Evolutionary conservation across 2,329 filamentous ascomycete species (phyloP).

Genomic region (Neocatenulostroma microsporum): DNA sequence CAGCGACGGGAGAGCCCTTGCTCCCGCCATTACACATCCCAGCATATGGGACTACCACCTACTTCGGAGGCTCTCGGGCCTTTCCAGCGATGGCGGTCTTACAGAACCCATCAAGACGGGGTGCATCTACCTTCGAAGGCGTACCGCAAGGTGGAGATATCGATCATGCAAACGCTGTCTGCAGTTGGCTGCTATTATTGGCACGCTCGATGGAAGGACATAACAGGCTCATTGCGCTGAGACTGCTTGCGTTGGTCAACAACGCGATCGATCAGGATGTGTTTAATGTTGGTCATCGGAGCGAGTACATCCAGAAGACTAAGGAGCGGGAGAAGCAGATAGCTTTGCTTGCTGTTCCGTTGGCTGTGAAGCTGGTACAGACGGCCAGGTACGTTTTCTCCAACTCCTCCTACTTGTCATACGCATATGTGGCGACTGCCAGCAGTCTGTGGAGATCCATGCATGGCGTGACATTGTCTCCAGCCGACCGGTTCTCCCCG

Average conservation of each 20-base stretch:
- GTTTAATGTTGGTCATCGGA: constrained; percentile 28
- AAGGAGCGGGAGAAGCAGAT: constrained; percentile 36
- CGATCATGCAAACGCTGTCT: constrained; percentile 40
- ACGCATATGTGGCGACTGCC: too few species aligned
- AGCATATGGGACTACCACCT: constrained; percentile 27
- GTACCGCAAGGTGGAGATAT: constrained; percentile 23
- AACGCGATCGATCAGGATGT: constrained; percentile 28
- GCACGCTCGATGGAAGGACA: constrained; percentile 35
- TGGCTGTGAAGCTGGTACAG: constrained; percentile 43
- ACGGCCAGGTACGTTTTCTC: too few species aligned
- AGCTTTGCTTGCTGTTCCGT: constrained; percentile 39
- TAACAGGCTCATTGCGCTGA: constrained; percentile 36
- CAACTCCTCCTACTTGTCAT: too few species aligned
- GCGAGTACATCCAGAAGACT: constrained; percentile 26
- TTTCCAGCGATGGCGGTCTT: constrained; percentile 38
- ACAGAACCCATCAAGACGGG: constrained; percentile 11
- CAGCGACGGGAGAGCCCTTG: constrained; percentile 16
- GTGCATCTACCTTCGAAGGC: constrained; percentile 8
- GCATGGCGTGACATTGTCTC: too few species aligned
- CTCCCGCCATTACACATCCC: constrained; percentile 35
- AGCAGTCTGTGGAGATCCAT: too few species aligned
- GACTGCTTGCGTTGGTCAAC: constrained; percentile 32
- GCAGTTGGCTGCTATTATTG: constrained; percentile 42
- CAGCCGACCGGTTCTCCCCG: too few species aligned
- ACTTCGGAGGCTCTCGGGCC: constrained; percentile 31